phyloP scores from a whole-genome alignment of 352 stramenopile genomes.

The Pythium scleroteichum region DNA sequence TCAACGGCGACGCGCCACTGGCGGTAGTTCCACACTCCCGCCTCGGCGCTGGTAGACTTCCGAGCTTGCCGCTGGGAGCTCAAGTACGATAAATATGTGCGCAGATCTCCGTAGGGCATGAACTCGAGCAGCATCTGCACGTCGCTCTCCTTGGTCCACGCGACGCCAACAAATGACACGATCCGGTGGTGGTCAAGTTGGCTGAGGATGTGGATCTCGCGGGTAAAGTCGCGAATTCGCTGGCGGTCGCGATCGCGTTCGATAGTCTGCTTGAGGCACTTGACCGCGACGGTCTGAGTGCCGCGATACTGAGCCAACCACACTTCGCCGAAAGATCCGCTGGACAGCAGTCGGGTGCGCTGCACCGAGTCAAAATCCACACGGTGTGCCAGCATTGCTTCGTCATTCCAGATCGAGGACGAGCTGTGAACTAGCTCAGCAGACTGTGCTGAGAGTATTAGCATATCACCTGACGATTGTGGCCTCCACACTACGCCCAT shows the following conservation, averaged over 20 bases:
- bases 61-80: constrained; percentile 13
- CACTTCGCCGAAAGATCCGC: constrained; percentile 32
- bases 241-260: constrained; percentile 17
- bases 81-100: constrained; percentile 24
- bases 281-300: constrained; percentile 28
- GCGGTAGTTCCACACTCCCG: constrained; percentile 9
- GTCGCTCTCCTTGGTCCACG: constrained; percentile 39
- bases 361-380: constrained; percentile 45
- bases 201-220: constrained; percentile 26
- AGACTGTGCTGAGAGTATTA: constrained; percentile 9
- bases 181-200: constrained; percentile 34
- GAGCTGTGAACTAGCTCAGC: constrained; percentile 2
- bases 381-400: constrained; percentile 48
- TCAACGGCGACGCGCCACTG: constrained; percentile 51
- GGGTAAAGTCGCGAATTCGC: constrained; percentile 21
- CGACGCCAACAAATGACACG: constrained; percentile 34
- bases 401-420: constrained; percentile 59
- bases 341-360: constrained; percentile 21
- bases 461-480: constrained; percentile 8
- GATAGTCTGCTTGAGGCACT: constrained; percentile 24
- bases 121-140: constrained; percentile 36
- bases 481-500: constrained; percentile 2
- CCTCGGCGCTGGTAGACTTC: neutral
- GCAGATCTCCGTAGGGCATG: constrained; percentile 36
- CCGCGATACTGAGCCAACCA: constrained; percentile 33